Percentiles rank a stretch among this genome's conserved stretches.
These are phyloP conservation scores for Penicillium sp. DNA, from an alignment of 2,329 filamentous ascomycete species.

Conservation along the genomic window DNA sequence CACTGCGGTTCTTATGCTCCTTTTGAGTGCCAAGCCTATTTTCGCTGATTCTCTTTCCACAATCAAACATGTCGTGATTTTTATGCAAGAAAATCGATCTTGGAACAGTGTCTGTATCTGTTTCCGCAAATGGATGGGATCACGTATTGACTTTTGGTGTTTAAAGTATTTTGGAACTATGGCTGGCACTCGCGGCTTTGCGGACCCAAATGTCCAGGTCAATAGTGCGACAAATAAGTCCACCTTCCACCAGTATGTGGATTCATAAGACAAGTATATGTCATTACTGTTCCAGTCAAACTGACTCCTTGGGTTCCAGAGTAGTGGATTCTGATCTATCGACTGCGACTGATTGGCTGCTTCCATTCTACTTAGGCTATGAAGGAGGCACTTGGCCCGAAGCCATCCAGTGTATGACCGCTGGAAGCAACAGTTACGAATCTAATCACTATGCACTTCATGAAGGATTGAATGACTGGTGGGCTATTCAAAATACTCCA, in stretches of 20 bases:
- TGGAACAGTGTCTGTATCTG: slow-evolving; percentile 36
- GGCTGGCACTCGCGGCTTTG: slow-evolving; percentile 57
- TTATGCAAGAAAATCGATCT: slow-evolving; percentile 56
- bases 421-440: slow-evolving; percentile 45
- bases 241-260: slow-evolving; percentile 8
- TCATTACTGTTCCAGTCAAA: no score
- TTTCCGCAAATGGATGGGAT: neutral
- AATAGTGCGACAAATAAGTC: slow-evolving; percentile 28
- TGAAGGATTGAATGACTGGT: slow-evolving; percentile 53
- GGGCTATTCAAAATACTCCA: slow-evolving; percentile 56
- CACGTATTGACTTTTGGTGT: no score
- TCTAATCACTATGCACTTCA: slow-evolving; percentile 48
- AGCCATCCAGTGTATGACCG: neutral
- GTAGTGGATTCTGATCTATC: no score
- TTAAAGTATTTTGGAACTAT: slow-evolving; percentile 56
- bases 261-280: no score
- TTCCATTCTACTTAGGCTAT: no score
- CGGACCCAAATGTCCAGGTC: slow-evolving; percentile 57
- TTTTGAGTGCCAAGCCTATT: no score
- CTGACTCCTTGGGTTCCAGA: no score
- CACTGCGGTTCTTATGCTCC: no score
- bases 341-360: no score
- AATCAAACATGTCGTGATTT: slow-evolving; percentile 59
- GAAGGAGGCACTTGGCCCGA: neutral
- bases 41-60: no score